These are phyloP conservation scores for Suhomyces panamericanus DNA, from an alignment of 1,139 yeast species.

Conservation along the genomic window DNA sequence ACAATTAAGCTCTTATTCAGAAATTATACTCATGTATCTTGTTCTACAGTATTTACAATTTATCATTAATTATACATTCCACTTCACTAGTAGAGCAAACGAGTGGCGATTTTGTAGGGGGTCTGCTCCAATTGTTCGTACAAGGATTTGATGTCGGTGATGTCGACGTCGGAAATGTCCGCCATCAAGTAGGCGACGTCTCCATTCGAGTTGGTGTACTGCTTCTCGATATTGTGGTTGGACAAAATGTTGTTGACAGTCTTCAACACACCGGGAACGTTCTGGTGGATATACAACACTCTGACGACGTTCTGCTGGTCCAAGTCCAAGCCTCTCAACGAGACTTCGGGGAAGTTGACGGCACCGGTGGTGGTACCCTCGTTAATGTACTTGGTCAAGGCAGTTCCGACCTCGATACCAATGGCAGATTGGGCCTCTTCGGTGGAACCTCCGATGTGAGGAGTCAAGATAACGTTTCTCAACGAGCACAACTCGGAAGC, in stretches of 20 bases:
- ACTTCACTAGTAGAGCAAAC: constrained; percentile 73
- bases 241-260: constrained; percentile 95
- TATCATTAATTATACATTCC: not conserved
- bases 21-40: too few relatives aligned
- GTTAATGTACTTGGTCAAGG: constrained; percentile 86
- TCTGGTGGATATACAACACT: constrained; percentile 93
- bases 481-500: constrained; percentile 77
- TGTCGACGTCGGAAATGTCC: constrained; percentile 85
- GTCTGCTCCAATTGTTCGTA: constrained; percentile 88
- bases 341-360: constrained; percentile 98
- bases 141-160: constrained; percentile 77
- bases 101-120: constrained; percentile 86
- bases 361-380: constrained; percentile 97
- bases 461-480: constrained; percentile 89
- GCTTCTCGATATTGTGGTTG: constrained; percentile 95
- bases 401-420: constrained; percentile 90
- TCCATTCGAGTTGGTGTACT: constrained; percentile 93
- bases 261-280: constrained; percentile 98
- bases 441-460: constrained; percentile 98
- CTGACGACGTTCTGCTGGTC: constrained; percentile 90
- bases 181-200: constrained; percentile 98
- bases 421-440: constrained; percentile 99
- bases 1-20: too few relatives aligned
- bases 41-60: not conserved
- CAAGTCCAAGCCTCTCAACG: constrained; percentile 82